Percentiles rank a stretch among this genome's conserved stretches.
These are phyloP conservation scores for Crithidia bombi DNA, from an alignment of 208 protist species.

Conservation along the genomic window DNA sequence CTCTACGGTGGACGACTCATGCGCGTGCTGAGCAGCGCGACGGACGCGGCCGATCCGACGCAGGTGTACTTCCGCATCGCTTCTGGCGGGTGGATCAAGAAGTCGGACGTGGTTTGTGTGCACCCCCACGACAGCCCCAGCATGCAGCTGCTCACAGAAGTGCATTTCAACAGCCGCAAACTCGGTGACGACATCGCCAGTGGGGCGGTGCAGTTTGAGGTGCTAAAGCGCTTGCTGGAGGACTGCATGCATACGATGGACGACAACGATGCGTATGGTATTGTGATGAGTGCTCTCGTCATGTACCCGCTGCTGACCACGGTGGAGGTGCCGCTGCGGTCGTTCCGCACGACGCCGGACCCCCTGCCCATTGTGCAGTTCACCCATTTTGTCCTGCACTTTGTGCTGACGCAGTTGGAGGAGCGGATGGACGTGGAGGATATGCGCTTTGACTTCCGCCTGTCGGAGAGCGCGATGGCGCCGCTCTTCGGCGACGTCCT, in stretches of 20 bases:
- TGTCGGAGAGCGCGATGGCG: conserved; percentile 48
- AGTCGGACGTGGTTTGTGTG: conserved; percentile 66
- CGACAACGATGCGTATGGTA: conserved; percentile 62
- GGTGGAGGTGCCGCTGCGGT: conserved; percentile 19
- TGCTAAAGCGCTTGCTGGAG: conserved; percentile 47
- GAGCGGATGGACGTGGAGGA: conserved; percentile 46
- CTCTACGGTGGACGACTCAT: conserved; percentile 69
- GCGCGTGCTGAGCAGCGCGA: conserved; percentile 69
- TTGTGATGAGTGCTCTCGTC: conserved; percentile 69
- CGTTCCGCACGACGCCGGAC: conserved; percentile 19
- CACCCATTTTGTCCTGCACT: conserved; percentile 64
- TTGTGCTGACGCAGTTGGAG: conserved; percentile 55
- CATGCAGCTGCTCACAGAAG: conserved; percentile 34
- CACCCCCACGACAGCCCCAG: conserved; percentile 35
- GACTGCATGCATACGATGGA: conserved; percentile 79
- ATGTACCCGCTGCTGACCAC: conserved; percentile 62
- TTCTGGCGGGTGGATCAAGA: conserved; percentile 79
- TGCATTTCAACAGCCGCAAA: conserved; percentile 32
- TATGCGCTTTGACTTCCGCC: conserved; percentile 28
- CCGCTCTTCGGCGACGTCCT: conserved; percentile 78
- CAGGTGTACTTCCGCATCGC: conserved; percentile 70
- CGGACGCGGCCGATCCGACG: conserved; percentile 43
- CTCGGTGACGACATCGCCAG: conserved; percentile 29
- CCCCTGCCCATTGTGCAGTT: conserved; percentile 48
- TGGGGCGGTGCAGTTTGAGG: conserved; percentile 19